phyloP scores from a whole-genome alignment of 116 monocot species.

The Posidonia oceanica region DNA sequence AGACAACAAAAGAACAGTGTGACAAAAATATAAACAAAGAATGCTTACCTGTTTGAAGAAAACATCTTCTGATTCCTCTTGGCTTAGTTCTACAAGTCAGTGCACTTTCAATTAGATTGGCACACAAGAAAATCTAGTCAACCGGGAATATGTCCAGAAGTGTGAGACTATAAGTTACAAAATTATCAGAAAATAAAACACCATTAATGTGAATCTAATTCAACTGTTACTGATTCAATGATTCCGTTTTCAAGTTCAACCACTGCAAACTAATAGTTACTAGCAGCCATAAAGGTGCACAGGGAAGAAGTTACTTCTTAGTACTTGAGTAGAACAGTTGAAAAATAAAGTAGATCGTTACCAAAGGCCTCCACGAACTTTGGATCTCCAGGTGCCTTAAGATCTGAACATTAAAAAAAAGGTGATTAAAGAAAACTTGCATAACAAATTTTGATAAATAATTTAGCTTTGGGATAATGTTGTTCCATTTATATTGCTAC shows the following conservation, averaged over 20 bases:
- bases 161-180: too few species aligned
- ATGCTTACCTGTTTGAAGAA: slow-evolving; percentile 73
- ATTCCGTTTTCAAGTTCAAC: too few species aligned
- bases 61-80: slow-evolving; percentile 80
- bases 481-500: too few species aligned
- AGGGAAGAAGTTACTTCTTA: background rate
- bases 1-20: too few species aligned
- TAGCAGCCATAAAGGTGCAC: background rate
- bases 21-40: background rate
- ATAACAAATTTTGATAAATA: background rate
- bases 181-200: too few species aligned
- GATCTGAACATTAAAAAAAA: slow-evolving; percentile 41
- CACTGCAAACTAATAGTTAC: background rate
- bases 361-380: slow-evolving; percentile 80
- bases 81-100: slow-evolving; percentile 54
- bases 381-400: slow-evolving; percentile 51
- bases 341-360: slow-evolving; percentile 14
- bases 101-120: background rate
- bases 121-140: background rate
- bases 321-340: background rate
- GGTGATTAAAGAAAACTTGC: background rate
- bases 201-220: too few species aligned
- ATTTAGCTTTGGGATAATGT: background rate
- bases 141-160: too few species aligned
- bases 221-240: too few species aligned